Base-by-base conservation (phyloP, 2,329 filamentous ascomycete species). In the Teratosphaeriaceae sp. region DNA sequence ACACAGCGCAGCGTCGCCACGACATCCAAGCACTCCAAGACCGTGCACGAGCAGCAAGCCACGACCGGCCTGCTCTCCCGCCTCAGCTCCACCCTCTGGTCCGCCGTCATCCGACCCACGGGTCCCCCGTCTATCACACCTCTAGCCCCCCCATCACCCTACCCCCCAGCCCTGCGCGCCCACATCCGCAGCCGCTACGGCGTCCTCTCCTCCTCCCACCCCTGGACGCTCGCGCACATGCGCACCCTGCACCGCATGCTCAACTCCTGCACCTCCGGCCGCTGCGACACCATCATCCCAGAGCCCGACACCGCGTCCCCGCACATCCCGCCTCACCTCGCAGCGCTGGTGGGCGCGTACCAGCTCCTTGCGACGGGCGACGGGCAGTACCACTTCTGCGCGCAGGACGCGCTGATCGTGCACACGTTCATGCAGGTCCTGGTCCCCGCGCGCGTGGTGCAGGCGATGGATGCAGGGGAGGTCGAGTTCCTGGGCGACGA, bases 181-280 rank as follows among this genome's bases (percentile, higher is more conserved):
- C 46, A 51, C 18, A 35, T 62, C 27, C 60, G 61, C 22, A 48
- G 50, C 16, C 60, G 61, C 22, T 65, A 64, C 44, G 60, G 61
- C 40, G 57, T 64, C 21, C 50, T 64, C 13, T 46, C 52, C 8
- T 44, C 53, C 7, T 26, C 40, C 1, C 56, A 58, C 34, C 61
- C 62, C 2, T 65, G 61, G 58, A 62, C 59, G 5, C 53, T 64
- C 46, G 39, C 48, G 9, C 62, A 65, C 45, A 60, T 63, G 46
- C 60, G 61, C 20, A 65, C 61, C 2, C 48, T 65, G 5, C 61
- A 64, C 41, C 59, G 62, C 26, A 59, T 65, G 54, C 55, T 58
- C 37, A 62, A 63, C 50, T 63, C 60, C 1, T 43, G 49, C 44
- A 46, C 49, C 23, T 51, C 47, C 21, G 42, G 49, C 15, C 53